These are phyloP conservation scores for Lactuca saligna DNA, from an alignment of 129 eudicot genomes.

Conservation along the genomic window DNA sequence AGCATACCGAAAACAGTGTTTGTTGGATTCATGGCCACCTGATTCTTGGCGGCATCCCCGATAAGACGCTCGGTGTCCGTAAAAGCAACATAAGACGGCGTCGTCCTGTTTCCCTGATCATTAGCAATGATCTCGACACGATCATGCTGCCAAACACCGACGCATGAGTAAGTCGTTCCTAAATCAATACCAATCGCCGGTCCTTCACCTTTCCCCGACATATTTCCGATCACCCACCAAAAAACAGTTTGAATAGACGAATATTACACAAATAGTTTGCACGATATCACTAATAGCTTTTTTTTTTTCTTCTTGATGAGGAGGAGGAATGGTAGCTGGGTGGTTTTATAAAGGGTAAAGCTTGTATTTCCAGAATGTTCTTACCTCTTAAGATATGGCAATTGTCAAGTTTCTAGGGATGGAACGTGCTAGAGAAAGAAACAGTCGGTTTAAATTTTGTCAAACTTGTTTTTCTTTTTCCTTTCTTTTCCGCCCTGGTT, in stretches of 20 bases:
- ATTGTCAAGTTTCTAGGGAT: slow-evolving; percentile 12
- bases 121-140: slow-evolving; percentile 70
- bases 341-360: background rate
- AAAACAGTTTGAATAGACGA: background rate
- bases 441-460: background rate
- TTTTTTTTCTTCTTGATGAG: slow-evolving; percentile 6
- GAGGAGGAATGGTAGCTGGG: background rate
- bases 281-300: background rate
- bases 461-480: background rate
- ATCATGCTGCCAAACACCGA: slow-evolving; percentile 64
- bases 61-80: slow-evolving; percentile 62
- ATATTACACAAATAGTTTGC: background rate
- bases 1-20: slow-evolving; percentile 68
- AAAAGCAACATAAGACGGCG: slow-evolving; percentile 75
- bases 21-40: slow-evolving; percentile 67
- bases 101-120: slow-evolving; percentile 71
- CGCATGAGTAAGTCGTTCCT: slow-evolving; percentile 57
- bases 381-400: slow-evolving; percentile 5
- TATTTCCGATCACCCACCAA: background rate
- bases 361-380: slow-evolving; percentile 26
- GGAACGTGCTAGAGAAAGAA: slow-evolving; percentile 13
- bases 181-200: slow-evolving; percentile 61
- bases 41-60: slow-evolving; percentile 75
- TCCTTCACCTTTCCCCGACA: slow-evolving; percentile 63
- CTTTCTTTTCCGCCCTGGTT: slow-evolving; percentile 15